Evolutionary conservation across 169 alveolate species (phyloP), one percentile per base, ranked within the genome.

Genomic region (Cryptosporidium xiaoi): DNA sequence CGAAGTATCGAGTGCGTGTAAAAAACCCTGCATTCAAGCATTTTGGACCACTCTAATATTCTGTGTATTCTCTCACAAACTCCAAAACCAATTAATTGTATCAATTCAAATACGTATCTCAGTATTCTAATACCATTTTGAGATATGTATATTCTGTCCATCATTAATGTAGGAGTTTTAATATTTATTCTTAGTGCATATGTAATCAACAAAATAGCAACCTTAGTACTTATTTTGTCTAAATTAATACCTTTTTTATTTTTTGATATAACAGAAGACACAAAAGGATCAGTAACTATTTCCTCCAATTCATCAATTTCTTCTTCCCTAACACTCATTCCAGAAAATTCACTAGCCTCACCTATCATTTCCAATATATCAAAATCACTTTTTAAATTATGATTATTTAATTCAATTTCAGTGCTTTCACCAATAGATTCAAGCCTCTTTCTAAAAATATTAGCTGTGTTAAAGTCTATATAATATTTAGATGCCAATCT

Each of bases 111-210:
- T 94, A 94, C 62, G 96, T 93, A 83, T 97, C 99, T 68, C 93
- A 96, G 89, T 95, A 95, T 31, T 90, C 99, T 94, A n/a, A 96
- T 95, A 24, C 96, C 85, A 83, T 98, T 98, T 85, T 98, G 97
- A 50, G 96, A 94, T 44, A 97, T 92, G 82, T 96, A 97, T 83
- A 93, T 92, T 83, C 96, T 92, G 93, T 97, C 99, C 90, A 97
- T 94, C 29, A 96, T 92, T 34, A 97, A 93, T 48, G 98, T 94
- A 83, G 96, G 94, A 48, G 97, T 93, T 90, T 92, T 95, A 55
- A 96, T 90, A 18, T 84, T 90, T 20, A 82, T 60, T 33, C 97
- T 94, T 84, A 93, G 91, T 51, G 96, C 94, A 71, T 96, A 96
- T 4, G 95, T 92, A 65, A 96, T 96, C 55, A 98, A 89, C 20